Evolutionary conservation across 169 alveolate genomes (phyloP).

Genomic region (Eimeria praecox): DNA sequence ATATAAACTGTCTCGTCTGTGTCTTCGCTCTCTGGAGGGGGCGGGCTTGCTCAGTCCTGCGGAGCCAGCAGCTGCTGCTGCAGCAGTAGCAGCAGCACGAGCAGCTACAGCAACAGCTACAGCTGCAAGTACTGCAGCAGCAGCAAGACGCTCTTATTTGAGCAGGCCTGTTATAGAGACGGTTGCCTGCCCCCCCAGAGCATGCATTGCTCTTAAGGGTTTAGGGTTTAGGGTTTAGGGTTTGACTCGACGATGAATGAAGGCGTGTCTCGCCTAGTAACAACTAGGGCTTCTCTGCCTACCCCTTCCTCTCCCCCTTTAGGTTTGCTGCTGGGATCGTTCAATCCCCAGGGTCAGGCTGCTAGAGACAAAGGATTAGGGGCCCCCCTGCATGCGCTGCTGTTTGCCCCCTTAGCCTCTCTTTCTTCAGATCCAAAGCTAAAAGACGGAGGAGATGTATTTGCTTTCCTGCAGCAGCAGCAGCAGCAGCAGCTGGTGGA

Average conservation of each 20-base stretch:
- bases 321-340: constrained; percentile 3
- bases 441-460: neutral
- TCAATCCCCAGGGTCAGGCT: neutral
- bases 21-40: neutral
- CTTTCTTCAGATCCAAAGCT: constrained; percentile 11
- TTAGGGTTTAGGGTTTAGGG: constrained; percentile 18
- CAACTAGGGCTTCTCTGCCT: constrained; percentile 6
- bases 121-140: too few species aligned
- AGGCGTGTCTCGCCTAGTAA: neutral
- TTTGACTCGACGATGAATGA: too few species aligned
- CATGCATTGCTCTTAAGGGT: neutral
- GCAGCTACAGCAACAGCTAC: too few species aligned
- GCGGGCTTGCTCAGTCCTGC: neutral
- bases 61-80: too few species aligned
- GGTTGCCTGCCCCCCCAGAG: neutral
- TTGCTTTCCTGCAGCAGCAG: neutral
- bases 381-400: constrained; percentile 41
- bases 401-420: constrained; percentile 29
- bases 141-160: too few species aligned
- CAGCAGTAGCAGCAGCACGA: constrained; percentile 4
- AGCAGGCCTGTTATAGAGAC: too few species aligned
- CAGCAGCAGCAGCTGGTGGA: constrained; percentile 39
- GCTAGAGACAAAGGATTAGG: neutral
- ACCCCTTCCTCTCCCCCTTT: neutral
- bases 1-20: neutral